Evolutionary conservation across 176 grass and related monocot genomes (phyloP).

Genomic region (Elymus sibiricus): DNA sequence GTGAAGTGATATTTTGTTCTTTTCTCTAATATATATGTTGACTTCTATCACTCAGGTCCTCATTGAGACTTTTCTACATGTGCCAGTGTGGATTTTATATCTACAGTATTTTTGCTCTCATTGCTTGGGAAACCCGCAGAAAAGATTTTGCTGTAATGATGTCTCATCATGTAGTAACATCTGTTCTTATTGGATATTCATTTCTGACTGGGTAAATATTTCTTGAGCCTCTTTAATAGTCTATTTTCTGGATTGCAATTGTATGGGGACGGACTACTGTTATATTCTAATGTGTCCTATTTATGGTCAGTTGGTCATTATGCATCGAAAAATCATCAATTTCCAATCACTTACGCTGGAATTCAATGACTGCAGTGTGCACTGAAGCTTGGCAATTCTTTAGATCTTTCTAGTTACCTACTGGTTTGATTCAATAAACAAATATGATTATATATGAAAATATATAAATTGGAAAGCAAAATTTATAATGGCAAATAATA

Average conservation of each 20-base stretch:
- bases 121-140: conserved; percentile 98
- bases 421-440: conserved; percentile 19
- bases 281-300: conserved; percentile 13
- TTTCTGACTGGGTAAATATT: conserved; percentile 76
- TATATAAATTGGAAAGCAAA: neutral
- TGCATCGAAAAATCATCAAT: conserved; percentile 1
- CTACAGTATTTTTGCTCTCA: conserved; percentile 92
- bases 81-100: conserved; percentile 98
- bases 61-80: conserved; percentile 94
- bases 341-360: neutral
- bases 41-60: conserved; percentile 38
- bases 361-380: neutral
- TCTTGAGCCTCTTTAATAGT: conserved; percentile 8
- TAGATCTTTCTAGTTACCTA: conserved; percentile 2
- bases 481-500: neutral
- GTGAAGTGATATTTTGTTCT: neutral
- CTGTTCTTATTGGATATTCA: conserved; percentile 82
- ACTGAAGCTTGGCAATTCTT: neutral
- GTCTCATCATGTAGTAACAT: conserved; percentile 98
- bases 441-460: neutral
- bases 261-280: neutral
- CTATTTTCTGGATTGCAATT: conserved; percentile 24
- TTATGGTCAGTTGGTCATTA: neutral
- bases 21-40: conserved; percentile 30
- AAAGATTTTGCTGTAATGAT: conserved; percentile 99